Evolutionary conservation across 495 filamentous ascomycete species (phyloP).

Genomic region (Xylaria intraflava): DNA sequence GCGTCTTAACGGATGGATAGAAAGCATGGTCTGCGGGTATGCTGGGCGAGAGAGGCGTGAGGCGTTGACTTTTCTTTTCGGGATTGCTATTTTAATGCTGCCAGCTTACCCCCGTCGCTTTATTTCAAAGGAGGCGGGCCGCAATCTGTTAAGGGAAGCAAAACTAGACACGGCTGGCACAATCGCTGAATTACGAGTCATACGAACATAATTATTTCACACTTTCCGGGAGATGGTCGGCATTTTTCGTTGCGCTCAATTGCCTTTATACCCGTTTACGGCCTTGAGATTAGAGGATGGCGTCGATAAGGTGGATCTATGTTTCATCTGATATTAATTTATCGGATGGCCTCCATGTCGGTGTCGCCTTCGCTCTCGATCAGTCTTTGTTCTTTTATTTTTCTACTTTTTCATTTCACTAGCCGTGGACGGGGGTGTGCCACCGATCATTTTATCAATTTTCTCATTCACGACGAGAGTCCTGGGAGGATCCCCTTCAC

Average conservation of each 20-base stretch:
- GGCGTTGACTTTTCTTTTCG: not conserved
- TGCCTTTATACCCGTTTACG: not conserved
- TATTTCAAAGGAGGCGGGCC: not conserved
- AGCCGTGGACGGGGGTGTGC: not conserved
- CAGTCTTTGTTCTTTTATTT: not conserved
- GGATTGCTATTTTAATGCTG: not conserved
- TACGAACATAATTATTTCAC: not conserved
- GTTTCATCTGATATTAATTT: no score
- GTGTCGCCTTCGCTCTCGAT: no score
- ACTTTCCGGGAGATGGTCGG: not conserved
- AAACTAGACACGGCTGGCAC: not conserved
- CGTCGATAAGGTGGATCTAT: not conserved
- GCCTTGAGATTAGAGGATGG: not conserved
- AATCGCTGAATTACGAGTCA: conserved; percentile 1
- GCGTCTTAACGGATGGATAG: conserved; percentile 4
- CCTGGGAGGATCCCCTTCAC: no score
- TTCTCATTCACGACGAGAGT: no score
- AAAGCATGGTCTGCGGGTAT: conserved; percentile 1
- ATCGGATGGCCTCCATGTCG: not conserved
- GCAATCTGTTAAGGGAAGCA: not conserved
- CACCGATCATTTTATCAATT: not conserved
- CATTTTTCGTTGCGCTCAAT: not conserved
- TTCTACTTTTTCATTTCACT: not conserved
- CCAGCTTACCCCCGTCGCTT: not conserved
- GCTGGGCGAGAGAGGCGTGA: not conserved